These are phyloP conservation scores for Podospora bellae-mahoneyi DNA, from an alignment of 495 filamentous ascomycete genomes.

Conservation along the genomic window DNA sequence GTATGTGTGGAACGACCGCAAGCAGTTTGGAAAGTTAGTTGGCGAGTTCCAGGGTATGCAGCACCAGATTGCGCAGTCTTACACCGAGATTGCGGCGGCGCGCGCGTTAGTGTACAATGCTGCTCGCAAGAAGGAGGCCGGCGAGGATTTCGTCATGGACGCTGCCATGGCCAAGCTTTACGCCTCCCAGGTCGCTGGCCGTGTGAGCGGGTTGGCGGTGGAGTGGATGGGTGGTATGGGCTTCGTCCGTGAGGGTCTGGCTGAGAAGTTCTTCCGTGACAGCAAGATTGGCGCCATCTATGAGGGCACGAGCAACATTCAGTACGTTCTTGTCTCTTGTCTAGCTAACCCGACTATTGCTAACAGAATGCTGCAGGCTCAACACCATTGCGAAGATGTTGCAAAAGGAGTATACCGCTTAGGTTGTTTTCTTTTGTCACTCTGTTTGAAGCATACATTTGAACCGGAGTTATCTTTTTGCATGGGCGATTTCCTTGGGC, in stretches of 20 bases:
- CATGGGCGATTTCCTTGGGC: neutral
- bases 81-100: slow-evolving; percentile 87
- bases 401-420: slow-evolving; percentile 81
- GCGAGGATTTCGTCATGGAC: slow-evolving; percentile 88
- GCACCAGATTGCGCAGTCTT: slow-evolving; percentile 95
- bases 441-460: neutral
- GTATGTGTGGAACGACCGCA: slow-evolving; percentile 91
- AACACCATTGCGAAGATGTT: slow-evolving; percentile 91
- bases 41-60: slow-evolving; percentile 99
- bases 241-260: slow-evolving; percentile 92
- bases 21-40: slow-evolving; percentile 90
- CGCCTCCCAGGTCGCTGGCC: slow-evolving; percentile 86
- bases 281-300: slow-evolving; percentile 99
- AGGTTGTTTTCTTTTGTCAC: slow-evolving; percentile 12
- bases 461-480: slow-evolving; percentile 16
- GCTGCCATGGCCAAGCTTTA: slow-evolving; percentile 99
- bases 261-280: slow-evolving; percentile 97
- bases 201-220: slow-evolving; percentile 79
- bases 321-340: slow-evolving; percentile 36
- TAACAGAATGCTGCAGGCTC: slow-evolving; percentile 67
- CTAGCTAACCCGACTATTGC: slow-evolving; percentile 12
- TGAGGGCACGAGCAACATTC: slow-evolving; percentile 78
- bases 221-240: slow-evolving; percentile 99
- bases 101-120: slow-evolving; percentile 94
- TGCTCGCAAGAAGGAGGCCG: slow-evolving; percentile 95